phyloP scores from a whole-genome alignment of 2,329 filamentous ascomycete genomes.

The Botryosphaeria dothidea region DNA sequence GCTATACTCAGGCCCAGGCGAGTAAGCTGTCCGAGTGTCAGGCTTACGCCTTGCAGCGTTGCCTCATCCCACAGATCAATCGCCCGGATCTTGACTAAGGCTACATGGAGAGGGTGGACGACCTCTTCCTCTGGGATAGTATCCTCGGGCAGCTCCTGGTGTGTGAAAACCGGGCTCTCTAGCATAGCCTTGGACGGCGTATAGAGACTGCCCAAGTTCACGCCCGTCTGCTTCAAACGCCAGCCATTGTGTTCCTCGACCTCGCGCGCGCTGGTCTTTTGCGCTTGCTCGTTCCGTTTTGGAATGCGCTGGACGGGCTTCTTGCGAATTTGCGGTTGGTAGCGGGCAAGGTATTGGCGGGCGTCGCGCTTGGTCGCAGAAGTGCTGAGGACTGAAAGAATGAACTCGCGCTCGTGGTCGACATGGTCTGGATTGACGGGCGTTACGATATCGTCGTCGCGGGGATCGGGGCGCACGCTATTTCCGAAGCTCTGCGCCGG shows the following conservation, averaged over 20 bases:
- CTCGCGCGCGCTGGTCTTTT: constrained; percentile 21
- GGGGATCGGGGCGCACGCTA: constrained; percentile 18
- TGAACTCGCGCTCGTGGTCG: constrained; percentile 32
- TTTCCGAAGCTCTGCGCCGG: constrained; percentile 5
- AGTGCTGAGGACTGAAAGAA: constrained; percentile 82
- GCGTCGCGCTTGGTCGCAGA: constrained; percentile 92
- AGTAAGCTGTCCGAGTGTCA: constrained; percentile 80
- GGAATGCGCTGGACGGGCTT: constrained; percentile 22
- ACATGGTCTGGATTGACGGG: constrained; percentile 3
- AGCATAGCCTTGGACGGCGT: constrained; percentile 58
- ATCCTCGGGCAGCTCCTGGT: constrained; percentile 47
- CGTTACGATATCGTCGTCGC: neutral
- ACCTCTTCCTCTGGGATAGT: constrained; percentile 23
- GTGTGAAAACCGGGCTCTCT: constrained; percentile 61
- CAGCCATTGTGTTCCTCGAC: constrained; percentile 33
- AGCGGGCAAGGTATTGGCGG: constrained; percentile 86
- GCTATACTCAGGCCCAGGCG: constrained; percentile 80
- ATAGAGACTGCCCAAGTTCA: constrained; percentile 65
- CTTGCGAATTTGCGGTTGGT: constrained; percentile 34
- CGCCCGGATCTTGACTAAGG: constrained; percentile 79
- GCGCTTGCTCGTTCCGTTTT: constrained; percentile 9
- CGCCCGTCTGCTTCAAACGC: constrained; percentile 47
- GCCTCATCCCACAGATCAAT: constrained; percentile 70
- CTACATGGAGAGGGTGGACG: constrained; percentile 66
- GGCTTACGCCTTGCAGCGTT: constrained; percentile 73